Evolutionary conservation across 495 filamentous ascomycete species (phyloP).

Genomic region (Penicillium nucicola): DNA sequence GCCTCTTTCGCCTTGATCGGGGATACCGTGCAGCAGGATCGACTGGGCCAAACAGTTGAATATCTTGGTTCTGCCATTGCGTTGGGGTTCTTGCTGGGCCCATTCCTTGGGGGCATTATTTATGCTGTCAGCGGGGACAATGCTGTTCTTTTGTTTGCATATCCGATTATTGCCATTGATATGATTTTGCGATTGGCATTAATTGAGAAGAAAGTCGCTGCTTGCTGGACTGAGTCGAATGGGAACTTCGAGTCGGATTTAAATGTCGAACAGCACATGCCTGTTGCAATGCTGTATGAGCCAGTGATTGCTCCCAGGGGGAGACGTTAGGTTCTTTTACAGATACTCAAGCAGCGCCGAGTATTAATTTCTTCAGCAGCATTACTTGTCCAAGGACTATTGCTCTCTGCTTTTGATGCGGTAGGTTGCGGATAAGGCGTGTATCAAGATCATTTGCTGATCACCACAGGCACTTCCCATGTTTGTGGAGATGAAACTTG

Average conservation of each 20-base stretch:
- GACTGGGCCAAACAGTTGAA: conserved; percentile 54
- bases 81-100: conserved; percentile 38
- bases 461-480: conserved; percentile 53
- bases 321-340: conserved; percentile 15
- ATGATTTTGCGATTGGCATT: conserved; percentile 60
- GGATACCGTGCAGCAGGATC: conserved; percentile 55
- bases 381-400: conserved; percentile 28
- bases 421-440: conserved; percentile 7
- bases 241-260: background rate
- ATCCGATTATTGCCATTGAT: conserved; percentile 56
- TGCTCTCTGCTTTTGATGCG: conserved; percentile 34
- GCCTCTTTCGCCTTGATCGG: conserved; percentile 58
- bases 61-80: conserved; percentile 33
- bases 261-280: background rate
- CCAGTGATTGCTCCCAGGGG: background rate
- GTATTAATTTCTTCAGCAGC: conserved; percentile 32
- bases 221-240: conserved; percentile 11
- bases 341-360: conserved; percentile 25
- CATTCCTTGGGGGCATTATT: conserved; percentile 60
- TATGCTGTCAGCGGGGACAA: conserved; percentile 56
- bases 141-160: conserved; percentile 59
- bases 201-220: conserved; percentile 57
- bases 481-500: conserved; percentile 59
- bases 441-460: background rate
- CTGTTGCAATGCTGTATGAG: background rate